Evolutionary conservation across 2,329 filamentous ascomycete genomes (phyloP).

Genomic region (Exophiala sideris): DNA sequence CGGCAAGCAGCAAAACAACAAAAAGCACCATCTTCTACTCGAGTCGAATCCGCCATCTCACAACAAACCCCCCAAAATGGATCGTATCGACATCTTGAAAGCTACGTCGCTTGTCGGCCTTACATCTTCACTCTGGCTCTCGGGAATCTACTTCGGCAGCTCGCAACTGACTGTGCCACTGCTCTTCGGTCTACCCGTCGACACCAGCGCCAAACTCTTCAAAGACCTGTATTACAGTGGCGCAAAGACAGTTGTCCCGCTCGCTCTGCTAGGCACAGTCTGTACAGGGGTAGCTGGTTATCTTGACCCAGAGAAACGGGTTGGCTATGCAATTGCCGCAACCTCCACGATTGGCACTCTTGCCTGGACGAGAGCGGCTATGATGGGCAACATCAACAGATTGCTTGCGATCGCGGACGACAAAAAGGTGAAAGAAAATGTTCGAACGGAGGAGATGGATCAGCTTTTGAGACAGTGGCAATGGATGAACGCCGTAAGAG

Average conservation of each 20-base stretch:
- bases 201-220: conserved; percentile 11
- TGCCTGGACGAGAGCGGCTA: conserved; percentile 3
- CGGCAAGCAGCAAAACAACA: too few species aligned
- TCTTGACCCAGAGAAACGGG: conserved; percentile 8
- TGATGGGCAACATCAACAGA: conserved; percentile 9
- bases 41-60: not conserved
- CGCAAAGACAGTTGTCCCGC: conserved; percentile 9
- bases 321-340: conserved; percentile 8
- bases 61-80: not conserved
- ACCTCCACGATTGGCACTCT: conserved; percentile 1
- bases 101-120: conserved; percentile 8
- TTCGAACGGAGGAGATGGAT: conserved; percentile 6
- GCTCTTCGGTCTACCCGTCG: conserved; percentile 7
- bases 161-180: conserved; percentile 16
- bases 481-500: conserved; percentile 22
- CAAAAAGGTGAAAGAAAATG: conserved; percentile 5
- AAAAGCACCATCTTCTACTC: too few species aligned
- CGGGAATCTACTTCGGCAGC: conserved; percentile 13
- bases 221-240: conserved; percentile 16
- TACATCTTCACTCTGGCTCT: conserved; percentile 9
- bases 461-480: conserved; percentile 12
- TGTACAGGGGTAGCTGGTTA: conserved; percentile 9
- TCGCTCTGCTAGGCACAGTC: conserved; percentile 8
- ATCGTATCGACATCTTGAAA: not conserved
- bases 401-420: conserved; percentile 10